Conservation (phyloP, 306 rosid species). For the Nissolia schottii region DNA sequence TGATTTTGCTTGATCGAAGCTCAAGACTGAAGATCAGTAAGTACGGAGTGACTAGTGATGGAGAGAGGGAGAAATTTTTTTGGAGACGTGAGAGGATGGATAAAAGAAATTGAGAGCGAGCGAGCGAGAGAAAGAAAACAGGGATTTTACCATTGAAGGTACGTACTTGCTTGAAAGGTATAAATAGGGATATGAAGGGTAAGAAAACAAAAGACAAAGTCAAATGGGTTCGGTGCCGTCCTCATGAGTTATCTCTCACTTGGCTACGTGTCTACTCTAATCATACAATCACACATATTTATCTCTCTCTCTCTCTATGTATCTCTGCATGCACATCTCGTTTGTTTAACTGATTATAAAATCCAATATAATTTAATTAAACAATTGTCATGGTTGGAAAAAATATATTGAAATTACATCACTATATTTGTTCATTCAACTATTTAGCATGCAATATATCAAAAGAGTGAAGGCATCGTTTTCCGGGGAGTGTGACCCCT, state of each 20-base stretch:
- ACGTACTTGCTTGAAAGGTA: constrained; percentile 33
- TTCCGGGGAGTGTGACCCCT: constrained; percentile 43
- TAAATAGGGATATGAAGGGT: constrained; percentile 42
- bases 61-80: neutral
- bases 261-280: constrained; percentile 60
- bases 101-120: neutral
- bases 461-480: constrained; percentile 33
- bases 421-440: neutral
- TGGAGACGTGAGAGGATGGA: constrained; percentile 20
- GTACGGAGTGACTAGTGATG: neutral
- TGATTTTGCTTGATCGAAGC: too few species aligned
- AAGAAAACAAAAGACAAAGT: constrained; percentile 33
- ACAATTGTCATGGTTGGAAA: neutral
- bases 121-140: neutral
- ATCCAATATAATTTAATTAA: neutral
- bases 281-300: constrained; percentile 1
- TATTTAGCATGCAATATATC: neutral
- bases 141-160: constrained; percentile 28
- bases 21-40: too few species aligned
- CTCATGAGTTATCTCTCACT: constrained; percentile 30
- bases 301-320: neutral
- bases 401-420: neutral
- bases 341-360: neutral
- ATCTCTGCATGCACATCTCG: neutral
- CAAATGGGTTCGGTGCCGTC: constrained; percentile 88